Conservation (phyloP, 345 rosid genomes). For the Firmiana major region DNA sequence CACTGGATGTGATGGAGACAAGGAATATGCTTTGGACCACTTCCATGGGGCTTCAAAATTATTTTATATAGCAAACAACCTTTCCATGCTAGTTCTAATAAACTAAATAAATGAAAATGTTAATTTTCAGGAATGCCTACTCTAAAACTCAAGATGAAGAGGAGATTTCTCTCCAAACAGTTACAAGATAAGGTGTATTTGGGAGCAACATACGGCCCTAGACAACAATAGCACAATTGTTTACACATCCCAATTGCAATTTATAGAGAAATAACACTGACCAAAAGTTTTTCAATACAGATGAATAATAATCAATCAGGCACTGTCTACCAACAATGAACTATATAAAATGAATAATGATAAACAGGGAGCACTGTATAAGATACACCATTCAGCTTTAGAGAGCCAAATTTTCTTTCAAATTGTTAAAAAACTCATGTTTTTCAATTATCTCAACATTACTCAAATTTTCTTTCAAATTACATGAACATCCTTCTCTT, state of each 20-base stretch:
- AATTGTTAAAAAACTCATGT: neutral
- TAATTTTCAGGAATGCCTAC: neutral
- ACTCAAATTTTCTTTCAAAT: too few relatives aligned
- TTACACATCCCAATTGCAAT: neutral
- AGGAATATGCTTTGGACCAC: slow-evolving; percentile 21
- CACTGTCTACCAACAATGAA: neutral
- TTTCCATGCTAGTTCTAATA: neutral
- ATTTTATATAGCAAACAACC: neutral
- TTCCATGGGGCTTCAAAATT: neutral
- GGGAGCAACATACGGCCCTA: neutral
- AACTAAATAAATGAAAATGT: neutral
- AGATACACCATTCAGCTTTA: neutral
- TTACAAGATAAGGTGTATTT: neutral
- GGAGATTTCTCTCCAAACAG: neutral
- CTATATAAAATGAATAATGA: neutral
- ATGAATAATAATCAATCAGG: neutral
- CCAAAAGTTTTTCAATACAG: neutral
- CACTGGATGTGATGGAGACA: neutral
- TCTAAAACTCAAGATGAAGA: neutral
- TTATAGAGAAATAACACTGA: neutral
- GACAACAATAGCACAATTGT: neutral
- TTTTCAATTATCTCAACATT: neutral
- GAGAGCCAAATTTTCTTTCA: neutral
- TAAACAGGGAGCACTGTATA: neutral
- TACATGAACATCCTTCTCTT: neutral